Conservation (phyloP, 805 yeast genomes). For the Spathaspora girioi region DNA sequence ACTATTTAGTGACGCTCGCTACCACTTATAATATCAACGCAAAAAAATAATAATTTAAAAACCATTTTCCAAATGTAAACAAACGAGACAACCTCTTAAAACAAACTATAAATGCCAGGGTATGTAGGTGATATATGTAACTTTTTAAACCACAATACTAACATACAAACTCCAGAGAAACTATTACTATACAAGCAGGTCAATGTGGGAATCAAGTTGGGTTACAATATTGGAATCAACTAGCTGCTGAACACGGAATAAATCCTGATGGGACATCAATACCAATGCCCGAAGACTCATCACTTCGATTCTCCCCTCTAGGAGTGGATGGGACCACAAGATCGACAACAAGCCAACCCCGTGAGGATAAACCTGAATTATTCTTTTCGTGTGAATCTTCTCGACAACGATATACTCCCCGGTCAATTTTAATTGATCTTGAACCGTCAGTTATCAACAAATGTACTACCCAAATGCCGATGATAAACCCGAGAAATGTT, state of each 20-base stretch:
- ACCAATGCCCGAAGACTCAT: conserved; percentile 22
- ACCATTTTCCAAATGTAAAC: neutral
- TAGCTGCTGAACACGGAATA: conserved; percentile 85
- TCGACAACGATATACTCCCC: conserved; percentile 77
- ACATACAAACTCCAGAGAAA: conserved; percentile 41
- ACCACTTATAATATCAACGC: neutral
- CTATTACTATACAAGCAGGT: conserved; percentile 71
- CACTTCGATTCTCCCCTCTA: neutral
- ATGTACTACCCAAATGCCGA: conserved; percentile 47
- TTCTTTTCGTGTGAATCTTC: conserved; percentile 72
- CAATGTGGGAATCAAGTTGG: conserved; percentile 98
- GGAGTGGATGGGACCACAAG: neutral
- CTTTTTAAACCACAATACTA: neutral
- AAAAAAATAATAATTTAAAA: neutral
- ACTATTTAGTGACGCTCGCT: no score
- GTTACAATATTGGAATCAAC: conserved; percentile 85
- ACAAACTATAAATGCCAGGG: conserved; percentile 11
- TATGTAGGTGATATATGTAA: conserved; percentile 3
- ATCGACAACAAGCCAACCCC: conserved; percentile 5
- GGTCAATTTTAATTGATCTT: conserved; percentile 79
- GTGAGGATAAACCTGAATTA: conserved; percentile 72
- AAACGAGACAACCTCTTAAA: neutral
- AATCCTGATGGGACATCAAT: conserved; percentile 54
- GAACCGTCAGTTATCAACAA: conserved; percentile 86
- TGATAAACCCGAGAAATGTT: conserved; percentile 81